Percentiles rank a stretch among this genome's conserved stretches.
Conservation (phyloP, 495 filamentous ascomycete genomes). For the Penicillium soppii region DNA sequence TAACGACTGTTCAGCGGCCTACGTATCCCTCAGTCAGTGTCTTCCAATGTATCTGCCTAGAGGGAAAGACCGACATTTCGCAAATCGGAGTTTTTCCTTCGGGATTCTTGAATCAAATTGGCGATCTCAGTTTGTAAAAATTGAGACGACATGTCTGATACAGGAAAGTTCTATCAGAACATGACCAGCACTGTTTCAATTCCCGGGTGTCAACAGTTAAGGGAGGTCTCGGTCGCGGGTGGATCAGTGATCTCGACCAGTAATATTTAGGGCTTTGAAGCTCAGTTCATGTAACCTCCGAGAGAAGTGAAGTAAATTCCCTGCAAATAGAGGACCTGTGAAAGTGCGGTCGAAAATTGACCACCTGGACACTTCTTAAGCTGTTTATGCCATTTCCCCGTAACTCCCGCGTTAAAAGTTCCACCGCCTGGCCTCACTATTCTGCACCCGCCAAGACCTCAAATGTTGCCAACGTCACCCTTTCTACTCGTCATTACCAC, state of each 20-base stretch:
- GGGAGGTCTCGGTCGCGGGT: constrained; percentile 5
- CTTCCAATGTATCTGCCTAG: not conserved
- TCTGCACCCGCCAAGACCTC: not conserved
- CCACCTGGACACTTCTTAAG: not conserved
- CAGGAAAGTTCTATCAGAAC: constrained; percentile 28
- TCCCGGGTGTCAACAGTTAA: constrained; percentile 16
- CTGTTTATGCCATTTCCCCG: not conserved
- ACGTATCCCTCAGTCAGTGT: constrained; percentile 22
- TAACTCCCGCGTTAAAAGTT: not conserved
- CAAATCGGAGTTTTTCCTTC: constrained; percentile 86
- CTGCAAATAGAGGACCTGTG: not conserved
- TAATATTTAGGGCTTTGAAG: not conserved
- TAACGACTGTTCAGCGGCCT: constrained; percentile 93
- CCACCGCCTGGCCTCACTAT: not conserved
- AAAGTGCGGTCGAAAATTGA: not conserved
- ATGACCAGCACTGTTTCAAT: constrained; percentile 29
- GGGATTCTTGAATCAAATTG: constrained; percentile 92
- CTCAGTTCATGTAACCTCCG: not conserved
- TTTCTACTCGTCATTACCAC: not conserved
- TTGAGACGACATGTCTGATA: constrained; percentile 80
- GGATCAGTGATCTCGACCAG: not conserved
- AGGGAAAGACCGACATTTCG: constrained; percentile 61
- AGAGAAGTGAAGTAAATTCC: not conserved
- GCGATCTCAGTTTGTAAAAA: constrained; percentile 85
- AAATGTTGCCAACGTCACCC: not conserved